These are phyloP conservation scores for Podospora pseudoanserina DNA, from an alignment of 495 filamentous ascomycete genomes.

Conservation along the genomic window DNA sequence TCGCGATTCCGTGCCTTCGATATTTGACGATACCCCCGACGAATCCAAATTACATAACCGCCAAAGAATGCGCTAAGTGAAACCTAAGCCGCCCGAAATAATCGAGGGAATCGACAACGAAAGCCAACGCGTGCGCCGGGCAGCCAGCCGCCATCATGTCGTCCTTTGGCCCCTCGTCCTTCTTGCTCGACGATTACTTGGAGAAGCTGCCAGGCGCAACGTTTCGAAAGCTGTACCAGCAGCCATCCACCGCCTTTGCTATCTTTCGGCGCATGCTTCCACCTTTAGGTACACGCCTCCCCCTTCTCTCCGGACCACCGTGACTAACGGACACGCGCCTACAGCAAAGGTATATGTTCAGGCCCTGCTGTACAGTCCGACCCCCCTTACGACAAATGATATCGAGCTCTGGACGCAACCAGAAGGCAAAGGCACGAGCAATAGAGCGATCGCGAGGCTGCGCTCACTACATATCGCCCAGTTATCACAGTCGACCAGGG, in stretches of 20 bases:
- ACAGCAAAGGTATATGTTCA: constrained; percentile 93
- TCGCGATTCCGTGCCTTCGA: neutral
- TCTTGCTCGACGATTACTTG: constrained; percentile 73
- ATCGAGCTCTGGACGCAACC: constrained; percentile 80
- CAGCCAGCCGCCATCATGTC: constrained; percentile 10
- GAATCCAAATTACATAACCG: neutral
- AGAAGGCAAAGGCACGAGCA: constrained; percentile 69
- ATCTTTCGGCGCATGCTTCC: constrained; percentile 97
- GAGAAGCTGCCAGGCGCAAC: constrained; percentile 85
- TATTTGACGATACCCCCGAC: neutral
- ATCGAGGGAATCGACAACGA: neutral
- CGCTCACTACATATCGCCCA: constrained; percentile 78
- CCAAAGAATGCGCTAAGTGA: neutral
- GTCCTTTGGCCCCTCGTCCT: constrained; percentile 32
- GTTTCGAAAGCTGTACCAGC: constrained; percentile 85
- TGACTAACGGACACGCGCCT: constrained; percentile 13
- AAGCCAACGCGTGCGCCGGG: neutral
- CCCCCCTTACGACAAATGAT: constrained; percentile 67
- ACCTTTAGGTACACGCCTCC: constrained; percentile 63
- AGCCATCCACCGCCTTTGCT: constrained; percentile 90
- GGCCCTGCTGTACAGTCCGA: constrained; percentile 82
- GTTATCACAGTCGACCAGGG: constrained; percentile 51
- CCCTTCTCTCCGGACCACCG: constrained; percentile 3
- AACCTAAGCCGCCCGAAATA: neutral
- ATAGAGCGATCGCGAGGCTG: constrained; percentile 76